These are phyloP conservation scores for Clonostachys rosea DNA, from an alignment of 2,329 filamentous ascomycete species.

Conservation along the genomic window DNA sequence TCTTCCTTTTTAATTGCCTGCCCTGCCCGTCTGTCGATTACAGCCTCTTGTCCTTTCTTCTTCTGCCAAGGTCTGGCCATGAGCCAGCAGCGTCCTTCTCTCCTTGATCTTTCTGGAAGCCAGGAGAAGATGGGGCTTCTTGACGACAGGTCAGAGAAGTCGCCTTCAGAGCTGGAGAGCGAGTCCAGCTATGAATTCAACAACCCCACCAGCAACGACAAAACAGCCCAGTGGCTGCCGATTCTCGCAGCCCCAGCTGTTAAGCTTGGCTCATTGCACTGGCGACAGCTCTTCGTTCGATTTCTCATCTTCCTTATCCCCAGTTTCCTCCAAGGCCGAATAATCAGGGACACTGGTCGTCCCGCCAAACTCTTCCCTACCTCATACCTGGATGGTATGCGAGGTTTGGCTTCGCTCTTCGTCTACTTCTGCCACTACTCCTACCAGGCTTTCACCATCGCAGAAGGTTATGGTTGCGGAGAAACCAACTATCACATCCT, in stretches of 20 bases:
- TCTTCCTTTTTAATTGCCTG: slow-evolving; percentile 6
- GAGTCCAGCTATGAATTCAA: slow-evolving; percentile 22
- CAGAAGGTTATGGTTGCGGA: slow-evolving; percentile 41
- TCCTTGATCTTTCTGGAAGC: slow-evolving; percentile 10
- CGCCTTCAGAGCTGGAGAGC: slow-evolving; percentile 36
- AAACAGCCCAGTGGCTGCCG: slow-evolving; percentile 21
- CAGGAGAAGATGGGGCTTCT: slow-evolving; percentile 41
- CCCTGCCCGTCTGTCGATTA: slow-evolving; percentile 3
- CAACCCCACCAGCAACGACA: slow-evolving; percentile 28
- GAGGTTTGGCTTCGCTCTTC: slow-evolving; percentile 48
- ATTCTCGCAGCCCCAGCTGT: slow-evolving; percentile 18
- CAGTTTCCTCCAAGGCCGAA: slow-evolving; percentile 43
- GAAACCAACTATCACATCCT: slow-evolving; percentile 38
- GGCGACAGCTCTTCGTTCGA: slow-evolving; percentile 29
- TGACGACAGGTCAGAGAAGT: slow-evolving; percentile 36
- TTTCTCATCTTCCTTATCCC: slow-evolving; percentile 41
- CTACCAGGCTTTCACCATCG: slow-evolving; percentile 47
- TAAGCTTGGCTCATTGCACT: slow-evolving; percentile 23
- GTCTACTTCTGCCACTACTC: slow-evolving; percentile 54
- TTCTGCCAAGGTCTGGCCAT: slow-evolving; percentile 1
- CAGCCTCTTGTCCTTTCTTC: background rate
- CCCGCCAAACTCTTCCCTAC: slow-evolving; percentile 41
- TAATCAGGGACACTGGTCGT: slow-evolving; percentile 32
- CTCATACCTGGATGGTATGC: slow-evolving; percentile 54
- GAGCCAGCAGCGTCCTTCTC: slow-evolving; percentile 1